Base-by-base conservation (phyloP, 2,329 filamentous ascomycete species). In the Fusarium praegraminearum region DNA sequence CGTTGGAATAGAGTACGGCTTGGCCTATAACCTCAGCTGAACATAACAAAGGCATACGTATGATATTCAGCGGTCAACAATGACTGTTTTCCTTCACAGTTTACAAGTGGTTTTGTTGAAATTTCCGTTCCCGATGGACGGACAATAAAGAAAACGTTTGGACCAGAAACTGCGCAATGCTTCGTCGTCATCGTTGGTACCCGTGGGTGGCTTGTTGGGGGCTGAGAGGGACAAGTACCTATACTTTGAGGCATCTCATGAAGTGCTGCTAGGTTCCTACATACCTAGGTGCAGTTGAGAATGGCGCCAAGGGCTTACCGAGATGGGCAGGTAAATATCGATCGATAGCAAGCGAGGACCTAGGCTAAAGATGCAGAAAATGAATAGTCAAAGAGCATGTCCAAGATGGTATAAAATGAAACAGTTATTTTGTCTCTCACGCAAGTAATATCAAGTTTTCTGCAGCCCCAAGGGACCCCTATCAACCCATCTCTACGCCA, bases 311-410 rank as follows among this genome's bases (percentile, higher is more conserved):
- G 47, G 36, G 32, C 67, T 70, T 70, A 47, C 67, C 67, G 46
- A 64, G 67, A 68, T 53, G 67, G 67, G 67, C 67, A 69, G 67
- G 67, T 67, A 49, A 41, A 62, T 30, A 57, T 59, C 40, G 52
- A 62, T 63, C 44, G 41, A 51, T 61, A 28, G 12, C 32, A 41
- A 54, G 28, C 28, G 28, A 30, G 28, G 28, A 30, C 11, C 10
- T 30, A 30, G 28, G 28, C 28, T 30, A 30, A 30, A 12, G 28
- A 30, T 12, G 12, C 28, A 30, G 28, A 30, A 30, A 30, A 30
- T 30, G 28, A 30, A 30, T 30, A 30, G 28, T 30, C 11, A 30
- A 30, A 30, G 28, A 30, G 28, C 28, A 30, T 30, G 4, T 30
- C 28, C 5, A 30, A 30, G 5, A 30, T 30, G 28, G 11, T 30